Evolutionary conservation across 257 asterid genomes (phyloP).

Genomic region (Nicotiana obtusifolia): DNA sequence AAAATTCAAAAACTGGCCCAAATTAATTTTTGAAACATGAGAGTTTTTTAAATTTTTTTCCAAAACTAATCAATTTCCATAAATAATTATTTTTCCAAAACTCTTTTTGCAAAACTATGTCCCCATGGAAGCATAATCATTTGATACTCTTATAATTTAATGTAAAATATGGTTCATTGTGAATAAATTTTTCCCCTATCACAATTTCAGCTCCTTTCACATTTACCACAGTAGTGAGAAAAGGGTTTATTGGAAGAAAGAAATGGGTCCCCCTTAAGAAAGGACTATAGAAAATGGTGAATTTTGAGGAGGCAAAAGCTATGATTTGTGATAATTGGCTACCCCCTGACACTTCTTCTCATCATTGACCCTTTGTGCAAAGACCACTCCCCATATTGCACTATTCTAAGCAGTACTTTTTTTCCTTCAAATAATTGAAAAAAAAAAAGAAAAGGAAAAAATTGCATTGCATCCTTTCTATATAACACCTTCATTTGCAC

Average conservation of each 20-base stretch:
- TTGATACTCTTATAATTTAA: too few species aligned
- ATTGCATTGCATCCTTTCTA: conserved; percentile 26
- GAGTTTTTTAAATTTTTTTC: too few species aligned
- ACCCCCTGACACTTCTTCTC: conserved; percentile 26
- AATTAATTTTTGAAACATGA: too few species aligned
- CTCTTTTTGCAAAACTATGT: too few species aligned
- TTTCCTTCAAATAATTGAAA: not conserved
- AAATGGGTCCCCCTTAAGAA: conserved; percentile 11
- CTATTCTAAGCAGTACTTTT: not conserved
- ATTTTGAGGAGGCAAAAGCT: conserved; percentile 44
- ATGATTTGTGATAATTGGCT: conserved; percentile 46
- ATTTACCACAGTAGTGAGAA: not conserved
- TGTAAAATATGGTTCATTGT: not conserved
- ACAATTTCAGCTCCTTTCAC: not conserved
- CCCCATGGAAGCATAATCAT: too few species aligned
- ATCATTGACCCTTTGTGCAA: conserved; percentile 26
- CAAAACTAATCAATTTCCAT: too few species aligned
- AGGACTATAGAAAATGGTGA: conserved; percentile 9
- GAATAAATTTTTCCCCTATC: not conserved
- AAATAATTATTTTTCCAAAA: too few species aligned
- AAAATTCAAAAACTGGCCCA: too few species aligned
- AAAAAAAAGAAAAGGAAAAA: not conserved
- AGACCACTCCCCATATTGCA: not conserved
- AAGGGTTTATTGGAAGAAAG: not conserved
- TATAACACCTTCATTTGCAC: conserved; percentile 26